These are phyloP conservation scores for Cajanus cajan DNA, from an alignment of 306 rosid species.

Conservation along the genomic window DNA sequence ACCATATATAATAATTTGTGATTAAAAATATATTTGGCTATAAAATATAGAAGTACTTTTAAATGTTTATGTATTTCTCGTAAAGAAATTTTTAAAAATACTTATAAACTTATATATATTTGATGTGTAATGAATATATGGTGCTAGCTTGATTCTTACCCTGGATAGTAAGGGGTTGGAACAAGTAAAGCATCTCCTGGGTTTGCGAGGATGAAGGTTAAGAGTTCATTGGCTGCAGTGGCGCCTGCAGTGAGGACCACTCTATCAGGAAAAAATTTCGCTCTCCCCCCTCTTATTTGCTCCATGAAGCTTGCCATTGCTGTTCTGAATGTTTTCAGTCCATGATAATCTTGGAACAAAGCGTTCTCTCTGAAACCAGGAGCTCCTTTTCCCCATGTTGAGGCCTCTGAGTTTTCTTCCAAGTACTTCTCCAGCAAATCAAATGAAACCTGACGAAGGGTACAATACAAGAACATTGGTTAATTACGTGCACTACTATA, in stretches of 20 bases:
- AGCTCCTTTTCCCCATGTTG: slow-evolving; percentile 47
- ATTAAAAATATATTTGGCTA: no score
- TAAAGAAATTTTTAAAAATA: no score
- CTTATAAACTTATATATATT: background rate
- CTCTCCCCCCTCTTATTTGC: slow-evolving; percentile 71
- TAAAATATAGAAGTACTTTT: no score
- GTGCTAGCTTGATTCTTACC: slow-evolving; percentile 42
- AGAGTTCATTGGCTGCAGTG: slow-evolving; percentile 90
- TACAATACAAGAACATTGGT: background rate
- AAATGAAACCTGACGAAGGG: slow-evolving; percentile 77
- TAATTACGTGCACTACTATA: background rate
- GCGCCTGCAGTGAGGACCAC: slow-evolving; percentile 91
- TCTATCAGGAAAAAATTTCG: slow-evolving; percentile 64
- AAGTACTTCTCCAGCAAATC: slow-evolving; percentile 71
- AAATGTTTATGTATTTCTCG: no score
- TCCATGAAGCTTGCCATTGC: slow-evolving; percentile 98
- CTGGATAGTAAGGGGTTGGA: slow-evolving; percentile 95
- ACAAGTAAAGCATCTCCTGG: slow-evolving; percentile 85
- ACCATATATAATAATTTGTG: no score
- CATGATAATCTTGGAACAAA: slow-evolving; percentile 92
- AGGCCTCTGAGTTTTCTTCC: slow-evolving; percentile 57
- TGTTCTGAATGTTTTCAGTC: slow-evolving; percentile 62
- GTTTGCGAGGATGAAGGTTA: slow-evolving; percentile 79
- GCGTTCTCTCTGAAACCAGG: slow-evolving; percentile 78
- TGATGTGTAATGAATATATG: background rate